Evolutionary conservation across 345 rosid species (phyloP).

Genomic region (Eucalyptus albens): DNA sequence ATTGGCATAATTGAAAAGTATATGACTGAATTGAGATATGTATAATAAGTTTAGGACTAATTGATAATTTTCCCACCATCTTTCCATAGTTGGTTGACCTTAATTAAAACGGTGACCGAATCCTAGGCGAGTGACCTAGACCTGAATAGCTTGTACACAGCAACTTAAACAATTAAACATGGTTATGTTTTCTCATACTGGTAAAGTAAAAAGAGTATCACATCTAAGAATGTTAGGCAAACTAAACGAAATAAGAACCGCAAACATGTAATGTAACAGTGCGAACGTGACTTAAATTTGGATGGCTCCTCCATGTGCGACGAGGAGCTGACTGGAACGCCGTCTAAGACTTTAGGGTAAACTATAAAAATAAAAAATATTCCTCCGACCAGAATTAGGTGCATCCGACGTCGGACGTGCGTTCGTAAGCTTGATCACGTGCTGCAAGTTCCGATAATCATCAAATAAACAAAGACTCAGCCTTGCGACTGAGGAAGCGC

Average conservation of each 20-base stretch:
- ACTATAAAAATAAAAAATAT: background rate
- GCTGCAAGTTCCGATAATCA: background rate
- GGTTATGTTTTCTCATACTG: background rate
- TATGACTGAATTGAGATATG: rapidly evolving
- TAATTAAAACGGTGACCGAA: rapidly evolving
- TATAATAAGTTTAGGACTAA: no score
- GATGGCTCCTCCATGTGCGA: background rate
- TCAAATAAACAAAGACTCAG: background rate
- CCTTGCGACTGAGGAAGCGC: background rate
- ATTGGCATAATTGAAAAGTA: no score
- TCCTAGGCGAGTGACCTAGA: background rate
- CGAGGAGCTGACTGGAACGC: background rate
- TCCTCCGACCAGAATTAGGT: background rate
- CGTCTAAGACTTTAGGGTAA: background rate
- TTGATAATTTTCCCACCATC: background rate
- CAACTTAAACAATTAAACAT: background rate
- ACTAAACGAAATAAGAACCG: background rate
- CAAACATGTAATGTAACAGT: background rate
- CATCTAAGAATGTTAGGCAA: background rate
- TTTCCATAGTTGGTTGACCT: background rate
- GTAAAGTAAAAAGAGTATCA: background rate
- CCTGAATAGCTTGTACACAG: background rate
- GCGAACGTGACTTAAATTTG: background rate
- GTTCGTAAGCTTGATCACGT: background rate
- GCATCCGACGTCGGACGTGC: background rate